Evolutionary conservation across 129 eudicot species (phyloP), one percentile per base, ranked within the genome.

Genomic region (Chrysanthemum lavandulifolium): DNA sequence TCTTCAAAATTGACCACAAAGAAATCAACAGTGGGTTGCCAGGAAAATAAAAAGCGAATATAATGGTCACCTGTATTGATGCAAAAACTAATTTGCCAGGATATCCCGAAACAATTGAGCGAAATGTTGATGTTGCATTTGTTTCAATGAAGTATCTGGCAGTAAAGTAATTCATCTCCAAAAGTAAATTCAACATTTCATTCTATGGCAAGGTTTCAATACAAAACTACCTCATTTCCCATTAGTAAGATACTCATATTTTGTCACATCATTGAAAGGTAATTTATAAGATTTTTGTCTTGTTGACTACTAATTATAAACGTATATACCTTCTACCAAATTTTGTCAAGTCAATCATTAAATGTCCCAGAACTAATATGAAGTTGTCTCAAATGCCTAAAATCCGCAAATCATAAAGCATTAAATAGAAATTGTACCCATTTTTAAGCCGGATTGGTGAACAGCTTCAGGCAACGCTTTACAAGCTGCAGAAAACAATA

Each of bases 111-210:
- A 86, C 84, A 66, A 91, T 88, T 21, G 91, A 82, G 21, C 82
- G 84, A 73, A 91, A 91, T 61, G 96, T 85, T 65, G 91, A 88
- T 67, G 97, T 91, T 51, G 94, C 97, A 81, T 91, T 91, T 81
- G 96, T 84, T 61, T 85, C 81, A 18, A 91, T 87, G 82, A 88
- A 91, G 86, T 86, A 65, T 75, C 97, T 91, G 73, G 56, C 23
- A 25, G 61, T 71, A 25, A 31, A 50, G 49, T 71, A 25, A 31
- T 19, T 59, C 23, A 53, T 78, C 29, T 62, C 69, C 58, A 52
- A n/a, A 49, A 66, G 31, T 13, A 33, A 15, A 40, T 11, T 10
- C 33, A 40, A 31, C 47, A 43, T 47, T 49, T n/a, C 23, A 69
- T 15, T 36, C 9, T 36, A 36, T 6, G 43, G 47, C 47, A 40